These are phyloP conservation scores for Phialophora chinensis DNA, from an alignment of 2,329 filamentous ascomycete genomes.

Conservation along the genomic window DNA sequence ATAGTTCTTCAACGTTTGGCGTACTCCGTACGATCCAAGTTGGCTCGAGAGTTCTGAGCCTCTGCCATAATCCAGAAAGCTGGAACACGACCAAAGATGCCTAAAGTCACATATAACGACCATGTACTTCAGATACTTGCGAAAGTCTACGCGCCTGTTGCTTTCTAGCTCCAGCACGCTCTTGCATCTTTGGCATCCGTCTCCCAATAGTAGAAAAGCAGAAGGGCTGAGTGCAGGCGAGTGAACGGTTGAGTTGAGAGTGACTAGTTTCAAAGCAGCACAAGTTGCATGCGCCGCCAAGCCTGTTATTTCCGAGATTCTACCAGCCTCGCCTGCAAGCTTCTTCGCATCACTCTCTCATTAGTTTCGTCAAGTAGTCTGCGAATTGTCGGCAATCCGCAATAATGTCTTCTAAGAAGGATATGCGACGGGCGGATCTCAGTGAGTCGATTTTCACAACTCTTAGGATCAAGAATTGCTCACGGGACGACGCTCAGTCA, in stretches of 20 bases:
- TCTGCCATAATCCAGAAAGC: no score
- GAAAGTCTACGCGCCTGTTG: no score
- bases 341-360: background rate
- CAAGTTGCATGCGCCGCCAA: background rate
- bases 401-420: slow-evolving; percentile 71
- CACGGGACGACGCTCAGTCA: slow-evolving; percentile 61
- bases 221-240: no score
- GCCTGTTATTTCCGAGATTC: background rate
- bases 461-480: slow-evolving; percentile 9
- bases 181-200: no score
- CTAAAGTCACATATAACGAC: no score
- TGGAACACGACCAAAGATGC: no score
- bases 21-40: no score
- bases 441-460: slow-evolving; percentile 57
- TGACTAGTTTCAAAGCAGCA: background rate
- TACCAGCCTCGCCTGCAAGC: background rate
- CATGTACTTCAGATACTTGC: no score
- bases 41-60: no score
- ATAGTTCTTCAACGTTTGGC: no score
- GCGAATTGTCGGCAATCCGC: background rate
- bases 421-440: slow-evolving; percentile 76
- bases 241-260: background rate
- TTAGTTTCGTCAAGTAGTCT: background rate
- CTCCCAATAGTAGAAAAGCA: no score
- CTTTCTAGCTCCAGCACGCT: no score